These are phyloP conservation scores for Moesziomyces sp. DNA, from an alignment of 1,284 basidiomycete genomes.

Conservation along the genomic window DNA sequence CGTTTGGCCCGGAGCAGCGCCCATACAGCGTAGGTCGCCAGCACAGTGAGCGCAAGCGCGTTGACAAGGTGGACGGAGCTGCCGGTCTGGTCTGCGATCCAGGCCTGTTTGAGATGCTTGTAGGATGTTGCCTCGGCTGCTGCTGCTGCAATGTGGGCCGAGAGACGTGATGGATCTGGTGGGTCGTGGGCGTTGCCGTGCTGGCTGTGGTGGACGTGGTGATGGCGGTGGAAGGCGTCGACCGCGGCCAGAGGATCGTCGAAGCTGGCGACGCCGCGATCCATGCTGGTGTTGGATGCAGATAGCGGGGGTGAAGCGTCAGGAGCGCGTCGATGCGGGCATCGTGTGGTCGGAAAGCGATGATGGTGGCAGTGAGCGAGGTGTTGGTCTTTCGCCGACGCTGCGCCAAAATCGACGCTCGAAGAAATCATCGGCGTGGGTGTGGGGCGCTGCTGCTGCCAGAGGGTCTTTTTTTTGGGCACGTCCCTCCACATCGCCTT, in stretches of 20 bases:
- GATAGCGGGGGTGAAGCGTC: not conserved
- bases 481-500: constrained; percentile 19
- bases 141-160: not conserved
- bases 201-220: constrained; percentile 3
- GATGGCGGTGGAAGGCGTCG: constrained; percentile 34
- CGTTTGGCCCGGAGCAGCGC: constrained; percentile 20
- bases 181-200: constrained; percentile 1
- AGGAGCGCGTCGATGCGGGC: too few relatives aligned
- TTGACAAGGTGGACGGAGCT: constrained; percentile 82
- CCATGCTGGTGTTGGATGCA: constrained; percentile 11
- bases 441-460: too few relatives aligned
- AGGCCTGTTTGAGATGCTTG: constrained; percentile 86
- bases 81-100: constrained; percentile 83
- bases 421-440: too few relatives aligned
- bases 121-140: constrained; percentile 70
- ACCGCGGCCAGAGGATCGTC: constrained; percentile 23
- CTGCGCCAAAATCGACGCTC: too few relatives aligned
- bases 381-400: too few relatives aligned
- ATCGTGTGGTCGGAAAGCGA: too few relatives aligned
- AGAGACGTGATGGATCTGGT: not conserved
- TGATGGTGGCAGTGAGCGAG: too few relatives aligned
- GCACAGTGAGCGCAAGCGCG: constrained; percentile 76
- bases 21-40: constrained; percentile 73
- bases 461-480: constrained; percentile 3
- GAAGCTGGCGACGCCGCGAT: constrained; percentile 6